phyloP scores from a whole-genome alignment of 805 yeast species.

The Metschnikowia kunwiensis region DNA sequence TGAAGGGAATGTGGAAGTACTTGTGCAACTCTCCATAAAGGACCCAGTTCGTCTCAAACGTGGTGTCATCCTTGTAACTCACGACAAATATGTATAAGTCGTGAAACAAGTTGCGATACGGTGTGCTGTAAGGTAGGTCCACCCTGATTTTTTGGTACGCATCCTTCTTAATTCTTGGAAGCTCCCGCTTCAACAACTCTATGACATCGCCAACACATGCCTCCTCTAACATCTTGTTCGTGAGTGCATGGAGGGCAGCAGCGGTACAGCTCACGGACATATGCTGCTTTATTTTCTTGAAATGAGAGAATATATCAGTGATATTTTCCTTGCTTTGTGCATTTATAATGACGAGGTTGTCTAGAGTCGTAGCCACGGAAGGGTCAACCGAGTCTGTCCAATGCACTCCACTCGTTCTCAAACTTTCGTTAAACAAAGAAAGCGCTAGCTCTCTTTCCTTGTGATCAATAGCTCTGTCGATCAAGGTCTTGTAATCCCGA shows the following conservation, averaged over 20 bases:
- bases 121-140: slow-evolving; percentile 21
- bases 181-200: slow-evolving; percentile 39
- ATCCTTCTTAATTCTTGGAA: slow-evolving; percentile 35
- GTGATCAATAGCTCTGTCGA: slow-evolving; percentile 26
- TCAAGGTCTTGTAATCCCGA: slow-evolving; percentile 20
- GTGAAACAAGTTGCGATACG: slow-evolving; percentile 30
- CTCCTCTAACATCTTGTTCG: slow-evolving; percentile 28
- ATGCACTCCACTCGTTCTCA: slow-evolving; percentile 10
- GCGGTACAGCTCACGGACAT: slow-evolving; percentile 29
- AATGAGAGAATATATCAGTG: slow-evolving; percentile 28
- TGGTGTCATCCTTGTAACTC: slow-evolving; percentile 27
- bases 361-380: slow-evolving; percentile 28
- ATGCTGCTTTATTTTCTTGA: slow-evolving; percentile 37
- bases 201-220: slow-evolving; percentile 42
- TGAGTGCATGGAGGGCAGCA: slow-evolving; percentile 28
- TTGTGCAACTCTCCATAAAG: slow-evolving; percentile 55
- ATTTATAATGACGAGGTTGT: slow-evolving; percentile 40
- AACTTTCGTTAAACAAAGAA: slow-evolving; percentile 32
- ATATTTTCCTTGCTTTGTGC: slow-evolving; percentile 30
- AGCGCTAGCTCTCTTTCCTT: slow-evolving; percentile 24
- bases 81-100: slow-evolving; percentile 31
- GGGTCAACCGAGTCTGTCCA: slow-evolving; percentile 17
- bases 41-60: slow-evolving; percentile 52
- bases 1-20: slow-evolving; percentile 56
- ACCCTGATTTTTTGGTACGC: slow-evolving; percentile 27